Evolutionary conservation across 352 stramenopile genomes (phyloP).

Genomic region (Phytophthora melonis): DNA sequence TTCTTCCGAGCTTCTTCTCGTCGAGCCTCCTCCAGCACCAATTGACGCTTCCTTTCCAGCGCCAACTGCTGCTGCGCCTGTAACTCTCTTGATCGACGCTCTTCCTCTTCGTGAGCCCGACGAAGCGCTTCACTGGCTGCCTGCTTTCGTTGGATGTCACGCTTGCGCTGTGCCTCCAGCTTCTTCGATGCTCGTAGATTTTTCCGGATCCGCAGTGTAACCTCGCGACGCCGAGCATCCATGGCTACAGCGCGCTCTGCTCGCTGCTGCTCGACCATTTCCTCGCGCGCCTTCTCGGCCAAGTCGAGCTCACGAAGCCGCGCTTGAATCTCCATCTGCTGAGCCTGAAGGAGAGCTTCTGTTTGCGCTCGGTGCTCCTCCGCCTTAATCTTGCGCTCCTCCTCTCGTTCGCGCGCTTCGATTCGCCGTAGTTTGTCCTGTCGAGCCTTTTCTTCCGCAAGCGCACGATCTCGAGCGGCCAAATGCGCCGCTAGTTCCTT

Average conservation of each 20-base stretch:
- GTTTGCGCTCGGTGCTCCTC: slow-evolving; percentile 75
- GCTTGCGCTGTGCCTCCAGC: slow-evolving; percentile 70
- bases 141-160: slow-evolving; percentile 73
- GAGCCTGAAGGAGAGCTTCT: slow-evolving; percentile 62
- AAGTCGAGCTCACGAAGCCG: slow-evolving; percentile 69
- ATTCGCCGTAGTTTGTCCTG: slow-evolving; percentile 73
- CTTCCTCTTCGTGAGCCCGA: slow-evolving; percentile 68
- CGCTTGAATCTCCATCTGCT: slow-evolving; percentile 74
- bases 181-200: slow-evolving; percentile 75
- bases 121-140: slow-evolving; percentile 61
- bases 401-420: slow-evolving; percentile 74
- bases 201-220: slow-evolving; percentile 70
- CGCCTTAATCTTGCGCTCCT: slow-evolving; percentile 78
- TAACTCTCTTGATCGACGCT: slow-evolving; percentile 61
- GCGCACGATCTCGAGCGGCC: slow-evolving; percentile 72
- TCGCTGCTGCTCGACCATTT: slow-evolving; percentile 80
- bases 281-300: slow-evolving; percentile 69
- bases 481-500: slow-evolving; percentile 72
- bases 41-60: slow-evolving; percentile 72
- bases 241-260: slow-evolving; percentile 70
- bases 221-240: slow-evolving; percentile 67
- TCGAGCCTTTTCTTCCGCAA: slow-evolving; percentile 82
- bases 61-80: slow-evolving; percentile 75
- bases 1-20: slow-evolving; percentile 86
- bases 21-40: slow-evolving; percentile 73